phyloP scores from a whole-genome alignment of 148 eudicot genomes.

The Camellia sinensis region DNA sequence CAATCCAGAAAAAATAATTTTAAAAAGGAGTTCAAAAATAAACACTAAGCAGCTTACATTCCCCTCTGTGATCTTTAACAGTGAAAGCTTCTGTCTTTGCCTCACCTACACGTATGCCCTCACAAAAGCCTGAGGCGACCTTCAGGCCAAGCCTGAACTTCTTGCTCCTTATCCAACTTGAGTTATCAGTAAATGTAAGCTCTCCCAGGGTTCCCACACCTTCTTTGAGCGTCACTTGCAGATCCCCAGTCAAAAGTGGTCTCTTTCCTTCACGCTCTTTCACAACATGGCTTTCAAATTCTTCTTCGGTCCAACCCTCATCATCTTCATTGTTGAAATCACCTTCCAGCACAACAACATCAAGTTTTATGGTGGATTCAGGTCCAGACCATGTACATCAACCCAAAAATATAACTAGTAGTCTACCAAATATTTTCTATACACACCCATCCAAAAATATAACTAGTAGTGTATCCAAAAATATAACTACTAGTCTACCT shows the following conservation, averaged over 20 bases:
- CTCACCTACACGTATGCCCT: constrained; percentile 73
- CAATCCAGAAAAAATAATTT: background rate
- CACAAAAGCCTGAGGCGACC: constrained; percentile 68
- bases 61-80: constrained; percentile 97
- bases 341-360: constrained; percentile 88
- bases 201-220: constrained; percentile 95
- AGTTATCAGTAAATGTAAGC: constrained; percentile 89
- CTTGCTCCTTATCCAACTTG: constrained; percentile 95
- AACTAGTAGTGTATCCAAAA: no score
- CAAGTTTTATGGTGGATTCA: constrained; percentile 74
- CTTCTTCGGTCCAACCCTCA: constrained; percentile 81
- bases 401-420: no score
- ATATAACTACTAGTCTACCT: no score
- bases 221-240: constrained; percentile 84
- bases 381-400: no score
- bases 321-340: constrained; percentile 94
- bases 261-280: constrained; percentile 95
- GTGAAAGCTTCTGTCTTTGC: constrained; percentile 95
- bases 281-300: constrained; percentile 84
- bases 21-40: constrained; percentile 4
- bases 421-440: no score
- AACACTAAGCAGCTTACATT: constrained; percentile 50
- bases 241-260: constrained; percentile 79
- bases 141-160: constrained; percentile 90
- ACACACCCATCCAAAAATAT: no score